A percentile compares a stretch with the other conserved stretches of the same genome.
Conservation (phyloP, 306 rosid species). For the Albizia julibrissin region DNA sequence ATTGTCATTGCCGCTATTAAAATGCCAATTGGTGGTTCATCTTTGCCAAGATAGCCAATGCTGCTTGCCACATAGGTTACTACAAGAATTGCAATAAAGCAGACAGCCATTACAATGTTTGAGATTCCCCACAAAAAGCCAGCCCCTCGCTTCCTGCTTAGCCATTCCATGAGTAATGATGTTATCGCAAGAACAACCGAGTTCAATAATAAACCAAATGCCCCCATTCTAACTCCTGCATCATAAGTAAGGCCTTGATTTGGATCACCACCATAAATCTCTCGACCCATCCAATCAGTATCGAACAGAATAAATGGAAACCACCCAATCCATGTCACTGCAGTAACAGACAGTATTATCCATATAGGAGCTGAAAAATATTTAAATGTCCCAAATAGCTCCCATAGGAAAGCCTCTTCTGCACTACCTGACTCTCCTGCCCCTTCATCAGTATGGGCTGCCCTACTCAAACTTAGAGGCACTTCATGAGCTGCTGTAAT, state of each 20-base stretch:
- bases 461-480: constrained; percentile 54
- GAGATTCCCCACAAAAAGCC: constrained; percentile 95
- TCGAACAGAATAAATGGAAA: constrained; percentile 92
- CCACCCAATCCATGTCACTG: constrained; percentile 96
- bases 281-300: constrained; percentile 99
- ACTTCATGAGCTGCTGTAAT: constrained; percentile 69
- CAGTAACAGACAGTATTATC: constrained; percentile 78
- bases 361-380: constrained; percentile 74
- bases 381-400: constrained; percentile 83
- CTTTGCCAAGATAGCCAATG: constrained; percentile 50
- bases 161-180: constrained; percentile 86
- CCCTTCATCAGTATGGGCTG: constrained; percentile 51
- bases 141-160: constrained; percentile 87
- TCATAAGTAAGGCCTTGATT: constrained; percentile 72
- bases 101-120: constrained; percentile 72
- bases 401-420: constrained; percentile 91
- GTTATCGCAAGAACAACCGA: constrained; percentile 93
- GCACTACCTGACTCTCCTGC: constrained; percentile 55
- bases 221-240: constrained; percentile 90
- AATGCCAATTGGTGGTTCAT: constrained; percentile 71
- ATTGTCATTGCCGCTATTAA: constrained; percentile 67
- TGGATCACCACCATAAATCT: constrained; percentile 95
- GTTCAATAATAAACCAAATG: constrained; percentile 84
- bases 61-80: constrained; percentile 70
- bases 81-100: constrained; percentile 74